Evolutionary conservation across 2,329 filamentous ascomycete species (phyloP), one percentile per base, ranked within the genome.

Genomic region (Cordyceps militaris): DNA sequence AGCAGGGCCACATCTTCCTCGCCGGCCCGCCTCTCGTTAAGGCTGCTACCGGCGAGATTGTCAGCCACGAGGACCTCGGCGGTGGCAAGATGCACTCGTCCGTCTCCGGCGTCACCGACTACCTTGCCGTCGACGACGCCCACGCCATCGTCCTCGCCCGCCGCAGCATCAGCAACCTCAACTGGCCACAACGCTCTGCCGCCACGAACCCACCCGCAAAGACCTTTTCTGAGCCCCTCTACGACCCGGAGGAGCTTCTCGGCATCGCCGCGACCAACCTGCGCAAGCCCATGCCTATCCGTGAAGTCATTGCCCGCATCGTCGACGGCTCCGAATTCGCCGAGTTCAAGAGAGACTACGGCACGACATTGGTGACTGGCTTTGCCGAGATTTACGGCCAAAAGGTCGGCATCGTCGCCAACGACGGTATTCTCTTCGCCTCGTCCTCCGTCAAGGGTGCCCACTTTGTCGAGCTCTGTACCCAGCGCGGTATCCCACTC

Each of bases 1-100:
- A 92, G 54, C 92, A 97, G 71, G 93, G 93, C n/a, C 92, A 96
- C 64, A 96, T 99, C 69, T 99, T 97, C 77, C 83, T 99, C 2
- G 93, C 93, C 1, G 94, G 93, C 0, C 93, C 93, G 19, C 93
- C 94, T 0, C 79, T 99, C 1, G 94, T 99, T 62, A 96, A 97
- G 74, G 94, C 94, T 9, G 93, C 93, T 11, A 99, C 94, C 0
- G 94, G 93, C 13, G 93, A 99, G 73, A 86, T 89, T 30, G 91
- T 97, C 57, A 90, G 84, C 44, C 89, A 90, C 8, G 93, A 99
- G 71, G 91, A 96, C 34, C 81, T 99, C 1, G 93, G 93, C 47
- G 93, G 93, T 55, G 93, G 92, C 28, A 86, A 86, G 64, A 85
- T 97, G 71, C 93, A 99, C 75, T 91, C 88, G 59, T 89, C 91